Conservation (phyloP, 179 eudicot species). For the Beta macrorhiza region DNA sequence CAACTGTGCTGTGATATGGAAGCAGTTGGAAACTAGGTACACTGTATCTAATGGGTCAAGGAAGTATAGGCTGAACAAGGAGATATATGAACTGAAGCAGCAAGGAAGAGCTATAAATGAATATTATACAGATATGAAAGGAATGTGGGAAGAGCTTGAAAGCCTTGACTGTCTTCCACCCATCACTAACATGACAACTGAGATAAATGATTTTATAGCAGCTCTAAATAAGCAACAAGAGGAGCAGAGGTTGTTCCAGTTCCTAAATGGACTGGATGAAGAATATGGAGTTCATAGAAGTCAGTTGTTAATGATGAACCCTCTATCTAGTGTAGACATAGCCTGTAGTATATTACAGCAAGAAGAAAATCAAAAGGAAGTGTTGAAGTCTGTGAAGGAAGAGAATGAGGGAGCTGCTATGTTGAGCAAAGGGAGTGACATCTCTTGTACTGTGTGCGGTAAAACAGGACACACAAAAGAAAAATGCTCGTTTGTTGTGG, state of each 20-base stretch:
- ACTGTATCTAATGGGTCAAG: not conserved
- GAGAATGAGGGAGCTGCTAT: not conserved
- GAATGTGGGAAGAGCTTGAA: not conserved
- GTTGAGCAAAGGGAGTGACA: too few relatives aligned
- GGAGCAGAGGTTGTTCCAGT: not conserved
- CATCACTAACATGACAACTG: too few relatives aligned
- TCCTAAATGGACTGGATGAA: not conserved
- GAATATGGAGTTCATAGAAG: not conserved
- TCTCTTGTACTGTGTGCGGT: not conserved
- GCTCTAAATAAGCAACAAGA: not conserved
- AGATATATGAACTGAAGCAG: too few relatives aligned
- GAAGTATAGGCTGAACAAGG: too few relatives aligned
- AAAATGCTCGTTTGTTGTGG: too few relatives aligned
- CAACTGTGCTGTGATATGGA: not conserved
- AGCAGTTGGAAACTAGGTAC: not conserved
- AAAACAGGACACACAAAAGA: not conserved
- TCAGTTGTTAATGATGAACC: not conserved
- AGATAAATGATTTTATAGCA: not conserved
- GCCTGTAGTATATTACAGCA: not conserved
- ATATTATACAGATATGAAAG: not conserved
- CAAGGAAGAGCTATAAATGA: not conserved
- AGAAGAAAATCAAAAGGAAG: not conserved
- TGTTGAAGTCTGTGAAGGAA: not conserved
- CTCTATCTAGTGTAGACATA: not conserved
- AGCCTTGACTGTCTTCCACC: too few relatives aligned